phyloP scores from a whole-genome alignment of 257 asterid species.

The Leonotis leonurus region DNA sequence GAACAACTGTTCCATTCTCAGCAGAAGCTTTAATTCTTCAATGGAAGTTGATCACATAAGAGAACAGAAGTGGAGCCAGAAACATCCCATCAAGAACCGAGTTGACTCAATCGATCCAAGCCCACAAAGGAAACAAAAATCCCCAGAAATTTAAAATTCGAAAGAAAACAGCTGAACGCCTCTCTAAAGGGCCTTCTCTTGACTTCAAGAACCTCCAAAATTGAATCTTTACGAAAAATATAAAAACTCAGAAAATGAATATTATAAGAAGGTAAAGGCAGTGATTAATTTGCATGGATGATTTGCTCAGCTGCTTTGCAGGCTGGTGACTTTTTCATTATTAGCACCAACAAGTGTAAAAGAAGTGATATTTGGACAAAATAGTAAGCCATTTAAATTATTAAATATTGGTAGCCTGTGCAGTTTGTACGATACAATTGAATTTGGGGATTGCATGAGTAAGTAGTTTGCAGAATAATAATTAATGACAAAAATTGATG shows the following conservation, averaged over 20 bases:
- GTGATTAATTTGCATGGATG: constrained; percentile 4
- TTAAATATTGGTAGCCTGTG: background rate
- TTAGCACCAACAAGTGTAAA: background rate
- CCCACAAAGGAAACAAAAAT: constrained; percentile 8
- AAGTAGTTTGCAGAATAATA: background rate
- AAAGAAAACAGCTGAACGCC: background rate
- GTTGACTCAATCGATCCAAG: constrained; percentile 28
- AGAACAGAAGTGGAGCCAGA: constrained; percentile 4
- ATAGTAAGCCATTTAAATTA: background rate
- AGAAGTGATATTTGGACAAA: background rate
- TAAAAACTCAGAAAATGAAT: background rate
- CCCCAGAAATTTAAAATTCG: constrained; percentile 5
- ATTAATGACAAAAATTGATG: too few species aligned
- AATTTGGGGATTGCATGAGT: constrained; percentile 17
- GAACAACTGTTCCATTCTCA: constrained; percentile 31
- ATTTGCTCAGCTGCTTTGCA: constrained; percentile 8
- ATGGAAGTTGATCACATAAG: background rate
- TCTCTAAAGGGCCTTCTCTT: constrained; percentile 9
- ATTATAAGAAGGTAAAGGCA: background rate
- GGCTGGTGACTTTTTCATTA: constrained; percentile 19
- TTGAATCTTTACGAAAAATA: background rate
- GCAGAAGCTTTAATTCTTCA: constrained; percentile 17
- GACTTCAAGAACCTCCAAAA: constrained; percentile 2
- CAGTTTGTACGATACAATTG: background rate
- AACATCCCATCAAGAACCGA: constrained; percentile 15